phyloP scores from a whole-genome alignment of 2,329 filamentous ascomycete genomes.

The Karstenula rhodostoma region DNA sequence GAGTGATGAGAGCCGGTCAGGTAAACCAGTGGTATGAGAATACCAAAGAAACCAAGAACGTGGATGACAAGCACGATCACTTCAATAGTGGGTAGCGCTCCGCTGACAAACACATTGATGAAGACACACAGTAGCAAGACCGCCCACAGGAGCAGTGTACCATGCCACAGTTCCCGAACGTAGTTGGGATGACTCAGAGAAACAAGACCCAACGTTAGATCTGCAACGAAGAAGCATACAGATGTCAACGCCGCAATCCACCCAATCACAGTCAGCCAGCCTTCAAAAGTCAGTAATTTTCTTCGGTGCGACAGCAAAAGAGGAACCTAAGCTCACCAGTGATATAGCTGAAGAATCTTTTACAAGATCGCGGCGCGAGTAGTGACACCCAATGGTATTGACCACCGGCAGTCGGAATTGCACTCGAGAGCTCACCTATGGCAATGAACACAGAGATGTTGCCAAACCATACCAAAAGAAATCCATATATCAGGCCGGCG shows the following conservation, averaged over 20 bases:
- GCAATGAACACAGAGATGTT: slow-evolving; percentile 48
- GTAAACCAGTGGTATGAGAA: slow-evolving; percentile 54
- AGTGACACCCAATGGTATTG: slow-evolving; percentile 54
- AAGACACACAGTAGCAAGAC: slow-evolving; percentile 51
- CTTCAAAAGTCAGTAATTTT: slow-evolving; percentile 30
- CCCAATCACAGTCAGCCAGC: slow-evolving; percentile 56
- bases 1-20: slow-evolving; percentile 50
- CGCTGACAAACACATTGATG: slow-evolving; percentile 59
- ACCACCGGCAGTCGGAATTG: slow-evolving; percentile 50
- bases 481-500: slow-evolving; percentile 48
- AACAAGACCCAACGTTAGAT: slow-evolving; percentile 44
- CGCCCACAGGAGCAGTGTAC: slow-evolving; percentile 59
- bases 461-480: slow-evolving; percentile 48
- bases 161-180: slow-evolving; percentile 56
- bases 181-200: slow-evolving; percentile 52
- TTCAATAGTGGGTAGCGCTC: slow-evolving; percentile 59
- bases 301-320: not conserved
- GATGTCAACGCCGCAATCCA: slow-evolving; percentile 53
- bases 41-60: slow-evolving; percentile 61
- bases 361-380: slow-evolving; percentile 52
- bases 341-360: slow-evolving; percentile 56
- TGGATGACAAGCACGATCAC: slow-evolving; percentile 59
- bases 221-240: slow-evolving; percentile 46
- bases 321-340: slow-evolving; percentile 35
- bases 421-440: slow-evolving; percentile 49